Evolutionary conservation across 495 filamentous ascomycete species (phyloP).

Genomic region (Xylaria flabelliformis): DNA sequence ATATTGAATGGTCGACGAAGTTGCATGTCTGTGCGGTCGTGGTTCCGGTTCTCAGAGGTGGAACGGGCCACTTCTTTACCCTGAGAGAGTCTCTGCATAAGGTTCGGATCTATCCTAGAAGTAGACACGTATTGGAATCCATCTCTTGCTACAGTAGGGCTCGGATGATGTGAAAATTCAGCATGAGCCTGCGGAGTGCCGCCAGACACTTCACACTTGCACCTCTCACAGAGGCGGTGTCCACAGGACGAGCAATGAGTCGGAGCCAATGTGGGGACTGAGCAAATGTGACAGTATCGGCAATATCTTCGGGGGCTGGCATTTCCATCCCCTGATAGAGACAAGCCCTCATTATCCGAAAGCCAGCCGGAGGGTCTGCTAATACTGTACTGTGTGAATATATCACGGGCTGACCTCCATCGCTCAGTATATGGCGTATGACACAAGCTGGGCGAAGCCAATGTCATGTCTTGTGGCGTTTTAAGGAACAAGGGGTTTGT

Average conservation of each 20-base stretch:
- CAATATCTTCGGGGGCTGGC: slow-evolving; percentile 33
- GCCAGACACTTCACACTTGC: slow-evolving; percentile 36
- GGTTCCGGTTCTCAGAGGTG: background rate
- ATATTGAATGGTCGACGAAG: background rate
- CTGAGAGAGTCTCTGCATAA: background rate
- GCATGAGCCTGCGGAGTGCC: slow-evolving; percentile 29
- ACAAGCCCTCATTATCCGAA: slow-evolving; percentile 46
- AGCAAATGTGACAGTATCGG: slow-evolving; percentile 50
- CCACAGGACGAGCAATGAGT: slow-evolving; percentile 46
- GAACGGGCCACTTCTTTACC: background rate
- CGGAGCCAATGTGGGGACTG: slow-evolving; percentile 40
- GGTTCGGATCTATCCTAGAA: background rate
- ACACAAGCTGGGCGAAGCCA: background rate
- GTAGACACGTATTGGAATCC: background rate
- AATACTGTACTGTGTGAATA: slow-evolving; percentile 46
- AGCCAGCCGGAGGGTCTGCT: slow-evolving; percentile 48
- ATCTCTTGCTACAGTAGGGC: slow-evolving; percentile 12
- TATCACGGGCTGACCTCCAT: slow-evolving; percentile 38
- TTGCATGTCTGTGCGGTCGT: background rate
- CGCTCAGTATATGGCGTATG: slow-evolving; percentile 28
- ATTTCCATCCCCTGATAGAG: slow-evolving; percentile 42
- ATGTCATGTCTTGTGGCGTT: background rate
- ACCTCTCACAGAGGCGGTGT: slow-evolving; percentile 45
- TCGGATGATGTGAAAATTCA: slow-evolving; percentile 25
- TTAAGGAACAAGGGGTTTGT: slow-evolving; percentile 4